These are phyloP conservation scores for Xylariaceae sp. DNA, from an alignment of 2,329 filamentous ascomycete species.

Conservation along the genomic window DNA sequence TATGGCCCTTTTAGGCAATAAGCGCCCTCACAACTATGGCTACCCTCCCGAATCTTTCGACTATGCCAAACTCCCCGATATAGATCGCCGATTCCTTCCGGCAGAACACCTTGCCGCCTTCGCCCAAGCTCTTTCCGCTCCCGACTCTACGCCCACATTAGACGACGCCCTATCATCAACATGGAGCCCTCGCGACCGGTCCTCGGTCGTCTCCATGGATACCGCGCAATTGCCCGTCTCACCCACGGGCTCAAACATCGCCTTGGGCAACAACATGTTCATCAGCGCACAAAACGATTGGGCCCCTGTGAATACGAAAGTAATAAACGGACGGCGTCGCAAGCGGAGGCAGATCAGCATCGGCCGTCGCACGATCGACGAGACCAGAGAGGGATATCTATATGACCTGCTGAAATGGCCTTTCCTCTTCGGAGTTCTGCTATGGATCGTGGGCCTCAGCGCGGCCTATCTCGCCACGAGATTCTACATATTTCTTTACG, in stretches of 20 bases:
- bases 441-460: conserved; percentile 72
- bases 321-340: conserved; percentile 42
- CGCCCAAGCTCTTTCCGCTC: conserved; percentile 72
- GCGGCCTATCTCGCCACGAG: conserved; percentile 73
- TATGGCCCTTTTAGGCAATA: conserved; percentile 22
- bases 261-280: conserved; percentile 42
- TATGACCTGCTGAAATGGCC: conserved; percentile 92
- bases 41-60: conserved; percentile 62
- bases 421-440: conserved; percentile 69
- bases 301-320: conserved; percentile 75
- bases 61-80: conserved; percentile 66
- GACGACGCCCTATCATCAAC: conserved; percentile 42
- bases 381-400: conserved; percentile 88
- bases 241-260: conserved; percentile 34
- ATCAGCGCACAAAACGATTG: conserved; percentile 94
- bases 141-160: conserved; percentile 55
- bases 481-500: conserved; percentile 86
- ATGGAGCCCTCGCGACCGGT: conserved; percentile 39
- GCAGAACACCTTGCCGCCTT: conserved; percentile 72
- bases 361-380: conserved; percentile 67
- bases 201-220: conserved; percentile 37
- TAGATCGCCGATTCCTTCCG: conserved; percentile 68
- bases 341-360: conserved; percentile 37
- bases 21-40: conserved; percentile 43
- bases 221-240: conserved; percentile 26